A percentile compares a stretch with the other conserved stretches of the same genome.
These are phyloP conservation scores for Cetradonia linearis DNA, from an alignment of 495 filamentous ascomycete genomes.

Conservation along the genomic window DNA sequence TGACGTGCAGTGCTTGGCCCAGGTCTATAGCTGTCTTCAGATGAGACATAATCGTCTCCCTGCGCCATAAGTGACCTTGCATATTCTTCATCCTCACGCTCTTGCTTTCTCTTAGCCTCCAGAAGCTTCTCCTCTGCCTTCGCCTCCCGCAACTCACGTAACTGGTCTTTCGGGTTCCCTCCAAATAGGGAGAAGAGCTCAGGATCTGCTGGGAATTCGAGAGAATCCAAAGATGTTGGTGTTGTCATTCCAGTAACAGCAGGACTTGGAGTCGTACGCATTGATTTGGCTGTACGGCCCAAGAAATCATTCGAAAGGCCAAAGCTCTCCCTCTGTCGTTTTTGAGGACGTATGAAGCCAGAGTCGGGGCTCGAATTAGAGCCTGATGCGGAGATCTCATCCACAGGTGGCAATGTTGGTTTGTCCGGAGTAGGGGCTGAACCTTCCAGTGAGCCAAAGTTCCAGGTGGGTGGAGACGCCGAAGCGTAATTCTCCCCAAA, in stretches of 20 bases:
- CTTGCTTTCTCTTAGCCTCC: constrained; percentile 30
- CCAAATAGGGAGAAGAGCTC: constrained; percentile 27
- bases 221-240: constrained; percentile 25
- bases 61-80: constrained; percentile 35
- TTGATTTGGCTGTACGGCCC: constrained; percentile 18
- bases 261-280: constrained; percentile 29
- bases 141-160: constrained; percentile 33
- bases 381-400: constrained; percentile 9
- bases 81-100: constrained; percentile 40
- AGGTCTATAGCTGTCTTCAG: constrained; percentile 3
- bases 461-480: constrained; percentile 12
- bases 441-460: constrained; percentile 8
- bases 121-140: constrained; percentile 31
- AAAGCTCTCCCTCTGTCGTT: constrained; percentile 19
- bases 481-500: constrained; percentile 17
- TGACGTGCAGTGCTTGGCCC: constrained; percentile 6
- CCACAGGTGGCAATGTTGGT: background rate
- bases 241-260: constrained; percentile 26
- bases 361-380: constrained; percentile 21
- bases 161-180: constrained; percentile 26
- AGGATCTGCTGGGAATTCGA: constrained; percentile 21
- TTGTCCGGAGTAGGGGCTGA: background rate
- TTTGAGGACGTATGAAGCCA: constrained; percentile 25
- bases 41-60: constrained; percentile 2
- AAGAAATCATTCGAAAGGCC: constrained; percentile 11